These are phyloP conservation scores for Nicotiana undulata DNA, from an alignment of 257 asterid species.

Conservation along the genomic window DNA sequence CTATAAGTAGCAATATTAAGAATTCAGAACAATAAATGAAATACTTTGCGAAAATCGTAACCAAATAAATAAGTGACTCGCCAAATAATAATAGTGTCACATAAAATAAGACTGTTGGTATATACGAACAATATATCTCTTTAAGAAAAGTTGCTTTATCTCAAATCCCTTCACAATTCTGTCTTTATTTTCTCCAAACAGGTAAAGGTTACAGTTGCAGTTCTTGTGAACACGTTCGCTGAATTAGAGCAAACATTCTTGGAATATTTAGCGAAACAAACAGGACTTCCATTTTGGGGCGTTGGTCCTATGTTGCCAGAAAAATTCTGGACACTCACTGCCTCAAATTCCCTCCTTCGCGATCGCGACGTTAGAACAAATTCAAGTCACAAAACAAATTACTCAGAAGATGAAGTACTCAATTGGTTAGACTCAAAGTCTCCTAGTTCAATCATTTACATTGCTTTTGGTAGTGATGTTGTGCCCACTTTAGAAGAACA, in stretches of 20 bases:
- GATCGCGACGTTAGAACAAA: conserved; percentile 40
- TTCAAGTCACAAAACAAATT: conserved; percentile 30
- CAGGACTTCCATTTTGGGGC: conserved; percentile 39
- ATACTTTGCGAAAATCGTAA: too few species aligned
- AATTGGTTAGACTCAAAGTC: conserved; percentile 59
- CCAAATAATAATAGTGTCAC: too few species aligned
- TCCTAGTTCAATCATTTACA: conserved; percentile 43
- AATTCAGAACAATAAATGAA: too few species aligned
- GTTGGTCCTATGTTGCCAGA: conserved; percentile 66
- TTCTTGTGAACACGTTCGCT: conserved; percentile 53
- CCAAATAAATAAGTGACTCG: too few species aligned
- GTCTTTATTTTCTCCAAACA: neutral
- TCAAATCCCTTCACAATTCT: too few species aligned
- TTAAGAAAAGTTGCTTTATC: too few species aligned
- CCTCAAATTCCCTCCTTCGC: conserved; percentile 28
- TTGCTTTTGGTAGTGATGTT: conserved; percentile 72
- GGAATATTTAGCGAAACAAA: conserved; percentile 26
- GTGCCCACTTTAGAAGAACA: conserved; percentile 55
- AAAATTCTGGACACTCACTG: conserved; percentile 30
- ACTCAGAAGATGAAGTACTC: conserved; percentile 50
- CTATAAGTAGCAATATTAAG: too few species aligned
- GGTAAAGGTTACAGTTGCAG: conserved; percentile 32
- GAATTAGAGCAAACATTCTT: conserved; percentile 47
- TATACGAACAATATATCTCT: too few species aligned
- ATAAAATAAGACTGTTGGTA: too few species aligned